A percentile compares a stretch with the other conserved stretches of the same genome.
Evolutionary conservation across 208 protist species (phyloP).

Genomic region (Blechomonas ayalai): DNA sequence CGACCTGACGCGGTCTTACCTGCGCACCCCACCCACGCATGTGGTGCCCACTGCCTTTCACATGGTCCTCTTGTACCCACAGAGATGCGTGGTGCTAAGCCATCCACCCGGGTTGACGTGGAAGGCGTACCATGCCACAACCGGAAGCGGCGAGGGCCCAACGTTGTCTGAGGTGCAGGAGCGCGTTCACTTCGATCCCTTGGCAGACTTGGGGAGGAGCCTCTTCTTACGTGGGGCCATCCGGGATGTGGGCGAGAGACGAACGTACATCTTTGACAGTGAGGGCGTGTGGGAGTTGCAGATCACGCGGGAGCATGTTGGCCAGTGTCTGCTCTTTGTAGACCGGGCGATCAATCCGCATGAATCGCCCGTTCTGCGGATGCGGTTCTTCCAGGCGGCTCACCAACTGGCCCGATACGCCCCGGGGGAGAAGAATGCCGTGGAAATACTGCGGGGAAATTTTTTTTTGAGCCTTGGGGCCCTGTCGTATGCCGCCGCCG

Average conservation of each 20-base stretch:
- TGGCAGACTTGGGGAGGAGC: conserved; percentile 18
- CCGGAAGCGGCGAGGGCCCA: conserved; percentile 7
- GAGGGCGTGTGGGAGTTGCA: conserved; percentile 48
- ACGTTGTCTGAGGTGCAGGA: conserved; percentile 60
- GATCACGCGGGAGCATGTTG: conserved; percentile 50
- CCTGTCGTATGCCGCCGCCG: conserved; percentile 16
- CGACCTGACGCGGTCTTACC: conserved; percentile 1
- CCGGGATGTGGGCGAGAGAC: conserved; percentile 33
- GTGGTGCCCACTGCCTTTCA: conserved; percentile 91
- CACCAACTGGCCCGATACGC: conserved; percentile 33
- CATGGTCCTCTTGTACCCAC: conserved; percentile 85
- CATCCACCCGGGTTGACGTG: conserved; percentile 75
- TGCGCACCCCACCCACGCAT: conserved; percentile 13
- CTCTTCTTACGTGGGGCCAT: conserved; percentile 21
- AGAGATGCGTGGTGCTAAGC: conserved; percentile 70
- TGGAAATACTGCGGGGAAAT: conserved; percentile 33
- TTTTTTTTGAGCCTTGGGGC: conserved; percentile 41
- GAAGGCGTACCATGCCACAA: conserved; percentile 19
- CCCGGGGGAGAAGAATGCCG: conserved; percentile 11
- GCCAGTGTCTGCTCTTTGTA: conserved; percentile 75
- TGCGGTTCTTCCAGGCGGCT: conserved; percentile 53
- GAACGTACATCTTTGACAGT: conserved; percentile 46
- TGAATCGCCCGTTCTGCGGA: conserved; percentile 20
- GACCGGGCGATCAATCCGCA: conserved; percentile 39
- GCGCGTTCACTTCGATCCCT: conserved; percentile 65